Base-by-base conservation (phyloP, 169 alveolate genomes). In the Plasmodium adleri region DNA sequence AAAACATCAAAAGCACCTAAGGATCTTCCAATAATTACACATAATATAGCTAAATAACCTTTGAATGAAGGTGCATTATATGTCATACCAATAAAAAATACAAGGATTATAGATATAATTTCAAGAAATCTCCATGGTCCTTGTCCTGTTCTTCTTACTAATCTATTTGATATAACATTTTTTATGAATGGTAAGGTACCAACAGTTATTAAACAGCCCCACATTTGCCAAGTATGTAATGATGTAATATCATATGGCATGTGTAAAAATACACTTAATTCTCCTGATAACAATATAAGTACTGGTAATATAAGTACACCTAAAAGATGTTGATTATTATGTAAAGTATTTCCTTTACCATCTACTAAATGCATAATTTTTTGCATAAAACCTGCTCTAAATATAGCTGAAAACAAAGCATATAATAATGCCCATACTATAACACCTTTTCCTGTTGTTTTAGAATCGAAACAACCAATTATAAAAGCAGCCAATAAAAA, bases 61-160 rank as follows among this genome's bases (percentile, higher is more conserved):
- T 88, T 93, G 83, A 92, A 88, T 9, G 95, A 94, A 43, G 97
- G 96, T 67, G 90, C 87, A 85, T 93, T 94, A 92, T 92, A 96
- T 8, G 93, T 75, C 59, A 95, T 73, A 70, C 99, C 99, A 67
- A 97, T 96, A 64, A 96, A 72, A 88, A 97, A 97, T 60, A 97
- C 96, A 43, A 97, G 90, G n/a, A 95, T 94, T 26, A 97, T 97
- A 3, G 99, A 95, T 59, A 97, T 49, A 45, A 97, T 94, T 91
- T 97, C 99, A 24, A 97, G 95, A 83, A 94, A 94, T 58, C 99
- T 93, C 99, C 99, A 97, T 67, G 99, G 99, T 56, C 97, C 98
- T 78, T 97, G 99, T n/a, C 98, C 98, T 10, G 98, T 96, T 66
- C 96, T 93, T 70, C 98, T 94, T 89, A 97, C 97, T 6, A 97